Base-by-base conservation (phyloP, 2,329 filamentous ascomycete species). In the Clonostachys solani region DNA sequence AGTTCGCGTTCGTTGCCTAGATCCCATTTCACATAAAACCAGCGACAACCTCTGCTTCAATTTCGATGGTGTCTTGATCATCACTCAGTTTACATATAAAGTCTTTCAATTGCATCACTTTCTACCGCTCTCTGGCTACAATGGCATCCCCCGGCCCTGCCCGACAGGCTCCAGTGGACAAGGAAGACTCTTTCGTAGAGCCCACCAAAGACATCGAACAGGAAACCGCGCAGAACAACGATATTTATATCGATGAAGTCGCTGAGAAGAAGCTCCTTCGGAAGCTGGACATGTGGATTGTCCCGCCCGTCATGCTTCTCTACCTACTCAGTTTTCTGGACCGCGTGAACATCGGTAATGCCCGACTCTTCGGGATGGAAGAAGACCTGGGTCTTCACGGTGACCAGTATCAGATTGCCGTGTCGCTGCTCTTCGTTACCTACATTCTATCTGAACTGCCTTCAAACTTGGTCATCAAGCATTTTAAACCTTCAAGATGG, bases 271-370 rank as follows among this genome's bases (percentile, higher is more conserved):
- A 48, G 18, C 69, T 86, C 12, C 66, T 80, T 4, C 61, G 64
- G 49, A 86, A 86, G 57, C 81, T 86, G 16, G 83, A 86, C 53
- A 54, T 80, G 5, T 78, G 71, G 56, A 76, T 85, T 49, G 68
- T 86, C 2, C 83, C 83, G 0, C 83, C 80, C 0, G 80, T 85
- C 2, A 69, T 80, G 5, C 53, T 86, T 4, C 68, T 86, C 6
- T 86, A 86, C 52, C 69, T 86, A 3, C 45, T 63, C n/a, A 58
- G 54, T 4, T 62, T 62, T 40, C 16, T 62, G 7, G 58, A 62
- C 46, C 60, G 60, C 8, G 60, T 62, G 36, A 63, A 63, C 40
- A 61, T 63, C 3, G 81, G 83, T 42, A 87, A 86, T 63, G 83
- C 83, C 10, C 71, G 77, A 5, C 68, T 87, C 3, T 86, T 84